A percentile compares a stretch with the other conserved stretches of the same genome.
phyloP scores from a whole-genome alignment of 331 rosid genomes.

The Acacia concinna region DNA sequence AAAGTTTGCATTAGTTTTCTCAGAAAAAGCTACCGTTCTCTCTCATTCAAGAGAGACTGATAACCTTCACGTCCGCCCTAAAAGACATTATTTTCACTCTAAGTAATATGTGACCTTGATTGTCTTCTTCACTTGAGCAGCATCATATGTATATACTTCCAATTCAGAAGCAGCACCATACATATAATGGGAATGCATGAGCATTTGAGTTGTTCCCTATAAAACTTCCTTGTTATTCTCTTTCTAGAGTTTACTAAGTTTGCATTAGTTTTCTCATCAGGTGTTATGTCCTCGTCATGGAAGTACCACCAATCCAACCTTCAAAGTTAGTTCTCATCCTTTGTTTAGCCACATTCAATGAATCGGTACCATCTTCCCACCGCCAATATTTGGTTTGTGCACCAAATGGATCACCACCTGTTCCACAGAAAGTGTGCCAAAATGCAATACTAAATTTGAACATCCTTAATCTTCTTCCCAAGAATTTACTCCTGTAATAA shows the following conservation, averaged over 20 bases:
- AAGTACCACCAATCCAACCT: conserved; percentile 92
- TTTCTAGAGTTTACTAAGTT: conserved; percentile 76
- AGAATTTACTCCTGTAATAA: conserved; percentile 86
- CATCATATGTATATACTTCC: too few relatives aligned
- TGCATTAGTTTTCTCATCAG: conserved; percentile 88
- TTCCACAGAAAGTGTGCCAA: conserved; percentile 98
- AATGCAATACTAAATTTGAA: conserved; percentile 93
- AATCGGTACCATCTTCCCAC: conserved; percentile 98
- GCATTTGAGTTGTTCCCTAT: conserved; percentile 96
- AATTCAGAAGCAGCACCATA: conserved; percentile 97
- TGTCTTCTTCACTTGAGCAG: too few relatives aligned
- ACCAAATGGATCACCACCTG: conserved; percentile 92
- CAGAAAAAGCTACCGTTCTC: conserved; percentile 77
- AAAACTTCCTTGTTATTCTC: conserved; percentile 70
- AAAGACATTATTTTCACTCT: conserved; percentile 87
- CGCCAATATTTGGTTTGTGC: conserved; percentile 90
- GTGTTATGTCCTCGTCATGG: conserved; percentile 94
- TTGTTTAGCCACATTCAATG: conserved; percentile 88
- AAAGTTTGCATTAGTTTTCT: conserved; percentile 41
- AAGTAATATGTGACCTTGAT: too few relatives aligned
- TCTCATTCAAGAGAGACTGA: conserved; percentile 89
- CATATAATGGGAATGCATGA: conserved; percentile 97
- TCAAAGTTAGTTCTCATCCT: conserved; percentile 93
- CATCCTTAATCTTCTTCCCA: conserved; percentile 97
- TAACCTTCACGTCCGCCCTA: conserved; percentile 99